Evolutionary conservation across 2,329 filamentous ascomycete genomes (phyloP).

Genomic region (Proliferodiscus dingleyae): DNA sequence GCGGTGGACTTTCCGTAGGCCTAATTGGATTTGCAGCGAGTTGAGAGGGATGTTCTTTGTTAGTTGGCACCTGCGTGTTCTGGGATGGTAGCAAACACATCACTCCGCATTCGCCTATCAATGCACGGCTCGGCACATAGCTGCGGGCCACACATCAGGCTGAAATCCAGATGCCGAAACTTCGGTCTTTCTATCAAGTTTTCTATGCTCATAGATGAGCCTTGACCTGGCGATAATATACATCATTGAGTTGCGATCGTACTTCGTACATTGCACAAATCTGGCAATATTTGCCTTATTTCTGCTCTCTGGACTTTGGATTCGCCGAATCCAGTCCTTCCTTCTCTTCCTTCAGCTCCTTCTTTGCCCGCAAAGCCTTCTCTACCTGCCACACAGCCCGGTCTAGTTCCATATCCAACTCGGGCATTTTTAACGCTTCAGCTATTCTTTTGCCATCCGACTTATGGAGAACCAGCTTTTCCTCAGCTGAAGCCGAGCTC

Average conservation of each 20-base stretch:
- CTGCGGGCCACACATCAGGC: not conserved
- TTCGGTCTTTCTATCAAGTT: not conserved
- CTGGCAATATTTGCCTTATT: constrained; percentile 4
- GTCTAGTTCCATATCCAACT: constrained; percentile 68
- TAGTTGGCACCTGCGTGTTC: not conserved
- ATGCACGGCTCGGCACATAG: not conserved
- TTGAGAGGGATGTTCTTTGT: no score
- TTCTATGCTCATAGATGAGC: constrained; percentile 1
- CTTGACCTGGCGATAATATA: not conserved
- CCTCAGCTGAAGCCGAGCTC: constrained; percentile 30
- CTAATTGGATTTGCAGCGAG: no score
- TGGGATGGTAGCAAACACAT: not conserved
- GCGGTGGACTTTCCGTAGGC: no score
- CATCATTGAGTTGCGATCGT: not conserved
- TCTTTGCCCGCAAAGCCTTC: constrained; percentile 28
- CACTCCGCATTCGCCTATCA: no score
- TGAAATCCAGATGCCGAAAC: not conserved
- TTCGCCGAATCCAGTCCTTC: constrained; percentile 16
- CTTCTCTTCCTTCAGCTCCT: constrained; percentile 24
- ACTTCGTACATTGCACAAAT: constrained; percentile 2
- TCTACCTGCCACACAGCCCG: constrained; percentile 72
- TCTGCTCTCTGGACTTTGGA: constrained; percentile 13
- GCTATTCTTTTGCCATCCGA: constrained; percentile 54
- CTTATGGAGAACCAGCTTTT: constrained; percentile 43
- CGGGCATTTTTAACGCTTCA: constrained; percentile 60